Base-by-base conservation (phyloP, 2,329 filamentous ascomycete genomes). In the Xylariales sp. region DNA sequence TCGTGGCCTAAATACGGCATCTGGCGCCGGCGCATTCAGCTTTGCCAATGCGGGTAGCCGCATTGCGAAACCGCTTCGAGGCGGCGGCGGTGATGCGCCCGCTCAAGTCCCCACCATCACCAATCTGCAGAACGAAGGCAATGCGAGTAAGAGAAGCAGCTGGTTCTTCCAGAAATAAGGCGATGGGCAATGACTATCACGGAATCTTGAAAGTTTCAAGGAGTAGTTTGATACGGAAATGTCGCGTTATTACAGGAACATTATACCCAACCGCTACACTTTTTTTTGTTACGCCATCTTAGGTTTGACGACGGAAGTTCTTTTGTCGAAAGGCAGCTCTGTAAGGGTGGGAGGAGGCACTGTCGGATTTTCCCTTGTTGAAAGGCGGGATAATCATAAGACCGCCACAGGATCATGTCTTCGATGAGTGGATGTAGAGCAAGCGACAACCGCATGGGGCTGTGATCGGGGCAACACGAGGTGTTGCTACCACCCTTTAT, bases 1-100 rank as follows among this genome's bases (percentile, higher is more conserved):
- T 10, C 91, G 94, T 72, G 94, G 93, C 62, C 88, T 97, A 63
- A 88, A 89, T 72, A 87, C 89, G 55, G 85, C 88, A 7, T 85
- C 86, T 63, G 81, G 81, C 69, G 81, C 85, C 69, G 88, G 86
- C 57, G 89, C 89, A 75, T 95, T 97, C 80, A 93, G 87, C 81
- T 97, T 91, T 74, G 81, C 83, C 70, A 84, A 82, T 61, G 86
- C 85, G 3, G 89, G 89, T 65, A 90, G 88, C 81, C 84, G 89
- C 73, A 91, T 91, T 74, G 89, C 89, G 61, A 91, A 91, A 80
- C 89, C 89, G 18, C 84, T 91, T 46, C 85, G 89, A 66, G 89
- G 89, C 60, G 89, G 89, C 70, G 88, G 88, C 62, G 81, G 79
- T 60, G 81, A 80, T 9, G 79, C 78, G 16, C 77, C 80, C 28